Conservation (phyloP, 2,329 filamentous ascomycete species). For the Aspergillus transmontanensis region DNA sequence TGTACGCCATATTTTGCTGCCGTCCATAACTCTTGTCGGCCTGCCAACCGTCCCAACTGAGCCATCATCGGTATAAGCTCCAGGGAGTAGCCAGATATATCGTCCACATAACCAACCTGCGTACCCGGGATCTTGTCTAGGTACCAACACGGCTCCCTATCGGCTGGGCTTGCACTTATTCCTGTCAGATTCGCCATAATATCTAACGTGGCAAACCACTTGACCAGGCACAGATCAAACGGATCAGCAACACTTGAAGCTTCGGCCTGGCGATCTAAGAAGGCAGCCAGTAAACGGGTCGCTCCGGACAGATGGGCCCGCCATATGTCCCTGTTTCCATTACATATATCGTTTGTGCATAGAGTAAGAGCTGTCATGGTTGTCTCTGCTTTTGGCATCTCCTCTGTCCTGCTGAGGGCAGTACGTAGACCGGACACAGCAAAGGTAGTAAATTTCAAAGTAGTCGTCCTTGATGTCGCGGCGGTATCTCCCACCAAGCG, state of each 20-base stretch:
- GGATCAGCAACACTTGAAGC: conserved; percentile 12
- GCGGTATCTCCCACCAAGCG: conserved; percentile 25
- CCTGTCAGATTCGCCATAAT: conserved; percentile 30
- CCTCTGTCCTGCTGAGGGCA: conserved; percentile 17
- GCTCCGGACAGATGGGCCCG: conserved; percentile 30
- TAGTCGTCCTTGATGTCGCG: conserved; percentile 15
- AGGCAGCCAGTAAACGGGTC: conserved; percentile 23
- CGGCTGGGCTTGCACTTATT: conserved; percentile 8
- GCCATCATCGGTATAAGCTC: conserved; percentile 30
- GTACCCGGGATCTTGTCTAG: conserved; percentile 12
- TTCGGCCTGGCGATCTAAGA: conserved; percentile 18
- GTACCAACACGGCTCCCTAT: conserved; percentile 12
- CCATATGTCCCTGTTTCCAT: conserved; percentile 32
- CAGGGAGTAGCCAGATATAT: conserved; percentile 34
- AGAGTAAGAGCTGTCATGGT: conserved; percentile 32
- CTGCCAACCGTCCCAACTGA: conserved; percentile 22
- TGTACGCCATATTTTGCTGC: neutral
- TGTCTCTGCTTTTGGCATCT: conserved; percentile 24
- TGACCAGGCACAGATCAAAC: conserved; percentile 26
- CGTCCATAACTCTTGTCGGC: neutral
- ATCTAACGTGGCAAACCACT: conserved; percentile 35
- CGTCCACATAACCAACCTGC: conserved; percentile 22
- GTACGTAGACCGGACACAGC: conserved; percentile 28
- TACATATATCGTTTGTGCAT: conserved; percentile 38
- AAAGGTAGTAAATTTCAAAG: conserved; percentile 30